Percentiles rank a stretch among this genome's conserved stretches.
These are phyloP conservation scores for Fusarium penzigii DNA, from an alignment of 2,329 filamentous ascomycete genomes.

Conservation along the genomic window DNA sequence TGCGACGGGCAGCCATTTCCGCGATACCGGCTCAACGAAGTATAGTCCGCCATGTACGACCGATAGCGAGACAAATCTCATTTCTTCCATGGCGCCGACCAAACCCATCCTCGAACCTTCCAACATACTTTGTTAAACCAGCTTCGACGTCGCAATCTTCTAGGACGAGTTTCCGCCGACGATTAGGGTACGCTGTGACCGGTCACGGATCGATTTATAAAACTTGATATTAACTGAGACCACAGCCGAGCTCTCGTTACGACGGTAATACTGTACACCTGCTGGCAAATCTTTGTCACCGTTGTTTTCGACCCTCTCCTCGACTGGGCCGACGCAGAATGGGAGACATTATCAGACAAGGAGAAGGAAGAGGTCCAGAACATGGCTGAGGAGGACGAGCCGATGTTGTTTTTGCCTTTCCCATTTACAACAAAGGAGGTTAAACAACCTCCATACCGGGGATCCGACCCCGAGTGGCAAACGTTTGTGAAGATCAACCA, in stretches of 20 bases:
- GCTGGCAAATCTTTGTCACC: slow-evolving; percentile 45
- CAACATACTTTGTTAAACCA: slow-evolving; percentile 36
- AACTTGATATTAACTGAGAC: slow-evolving; percentile 9
- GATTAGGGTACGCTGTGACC: slow-evolving; percentile 30
- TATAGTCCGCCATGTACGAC: slow-evolving; percentile 21
- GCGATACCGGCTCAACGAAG: slow-evolving; percentile 22
- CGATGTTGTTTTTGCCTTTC: slow-evolving; percentile 60
- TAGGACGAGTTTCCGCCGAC: slow-evolving; percentile 23
- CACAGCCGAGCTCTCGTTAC: slow-evolving; percentile 34
- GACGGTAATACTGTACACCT: slow-evolving; percentile 36
- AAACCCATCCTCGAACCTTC: slow-evolving; percentile 21
- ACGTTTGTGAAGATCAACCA: slow-evolving; percentile 60
- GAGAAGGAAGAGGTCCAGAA: slow-evolving; percentile 44
- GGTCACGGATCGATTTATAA: neutral
- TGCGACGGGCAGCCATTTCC: slow-evolving; percentile 25
- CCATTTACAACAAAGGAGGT: slow-evolving; percentile 57
- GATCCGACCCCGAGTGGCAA: slow-evolving; percentile 64
- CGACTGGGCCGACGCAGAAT: slow-evolving; percentile 44
- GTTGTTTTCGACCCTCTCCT: slow-evolving; percentile 49
- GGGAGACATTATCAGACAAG: slow-evolving; percentile 43
- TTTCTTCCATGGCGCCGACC: slow-evolving; percentile 36
- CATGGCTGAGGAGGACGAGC: slow-evolving; percentile 44
- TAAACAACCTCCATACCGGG: slow-evolving; percentile 51
- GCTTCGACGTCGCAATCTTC: slow-evolving; percentile 7
- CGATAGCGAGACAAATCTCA: slow-evolving; percentile 31